These are phyloP conservation scores for Metschnikowia arizonensis DNA, from an alignment of 805 yeast genomes.

Conservation along the genomic window DNA sequence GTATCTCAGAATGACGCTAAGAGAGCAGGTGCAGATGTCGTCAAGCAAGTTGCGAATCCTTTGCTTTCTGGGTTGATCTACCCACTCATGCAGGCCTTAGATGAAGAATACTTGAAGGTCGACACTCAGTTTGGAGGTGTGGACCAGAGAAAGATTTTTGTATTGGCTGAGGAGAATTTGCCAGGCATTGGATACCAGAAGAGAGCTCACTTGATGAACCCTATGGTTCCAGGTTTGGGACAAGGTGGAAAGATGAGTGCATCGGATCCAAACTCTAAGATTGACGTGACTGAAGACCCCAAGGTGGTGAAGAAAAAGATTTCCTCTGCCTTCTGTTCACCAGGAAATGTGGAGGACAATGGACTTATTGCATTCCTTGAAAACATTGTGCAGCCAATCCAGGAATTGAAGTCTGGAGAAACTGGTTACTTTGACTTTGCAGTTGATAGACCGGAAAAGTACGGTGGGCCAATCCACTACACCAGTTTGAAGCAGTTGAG, in stretches of 20 bases:
- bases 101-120: slow-evolving; percentile 81
- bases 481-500: slow-evolving; percentile 62
- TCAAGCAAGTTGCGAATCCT: slow-evolving; percentile 94
- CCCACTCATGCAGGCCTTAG: slow-evolving; percentile 98
- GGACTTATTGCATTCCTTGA: slow-evolving; percentile 86
- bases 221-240: slow-evolving; percentile 95
- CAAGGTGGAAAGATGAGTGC: slow-evolving; percentile 99
- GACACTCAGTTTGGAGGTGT: slow-evolving; percentile 99
- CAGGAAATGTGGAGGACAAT: slow-evolving; percentile 85
- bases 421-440: slow-evolving; percentile 56
- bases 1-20: slow-evolving; percentile 95
- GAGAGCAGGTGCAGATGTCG: slow-evolving; percentile 99
- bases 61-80: slow-evolving; percentile 88
- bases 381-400: slow-evolving; percentile 80
- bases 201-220: slow-evolving; percentile 98
- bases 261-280: slow-evolving; percentile 96
- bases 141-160: slow-evolving; percentile 97
- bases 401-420: slow-evolving; percentile 63
- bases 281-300: slow-evolving; percentile 88
- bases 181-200: slow-evolving; percentile 87
- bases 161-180: slow-evolving; percentile 91
- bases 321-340: slow-evolving; percentile 89
- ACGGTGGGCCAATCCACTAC: slow-evolving; percentile 89
- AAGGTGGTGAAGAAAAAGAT: slow-evolving; percentile 85
- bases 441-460: slow-evolving; percentile 91